Evolutionary conservation across 2,329 filamentous ascomycete species (phyloP), one percentile per base, ranked within the genome.

Genomic region (Calonectria naviculata): DNA sequence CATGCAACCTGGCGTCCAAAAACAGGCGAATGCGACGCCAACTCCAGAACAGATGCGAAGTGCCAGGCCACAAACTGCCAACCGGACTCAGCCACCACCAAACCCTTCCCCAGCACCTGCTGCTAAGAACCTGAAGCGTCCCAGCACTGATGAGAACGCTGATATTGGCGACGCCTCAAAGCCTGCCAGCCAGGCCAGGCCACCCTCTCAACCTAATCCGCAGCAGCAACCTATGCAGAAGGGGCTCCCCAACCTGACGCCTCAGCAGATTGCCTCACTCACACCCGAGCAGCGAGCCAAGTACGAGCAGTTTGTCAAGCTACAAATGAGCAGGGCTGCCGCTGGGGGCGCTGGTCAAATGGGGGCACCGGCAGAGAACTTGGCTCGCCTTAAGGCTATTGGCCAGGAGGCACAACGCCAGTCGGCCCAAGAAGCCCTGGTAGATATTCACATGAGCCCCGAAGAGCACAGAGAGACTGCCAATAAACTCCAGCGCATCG

Each of bases 101-200:
- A 83, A 83, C 52, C 80, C 81, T 19, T 84, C 85, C 5, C 81
- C 85, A 10, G 83, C 83, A 2, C 72, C 83, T 6, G 80, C 80
- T 10, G 78, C 81, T 29, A 89, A 87, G 78, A 86, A 82, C 58
- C 81, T 89, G 49, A 90, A 90, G 81, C 86, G 89, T 1, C 82
- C 87, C 5, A 87, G 82, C 63, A 80, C 83, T 4, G 88, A 89
- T 28, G 88, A 89, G 56, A 74, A 71, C 12, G 72, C 72, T n/a
- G 85, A 86, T 28, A 70, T 72, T 15, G 49, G 74, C 3, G 71
- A 78, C 24, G 49, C 66, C 2, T 67, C 75, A 2, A 80, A 78
- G 49, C 67, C 78, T 36, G 47, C 71, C 1, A 70, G 73, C 15
- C n/a, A 71, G 13, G 6, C 74, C 29, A 77, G 78, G 58, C 76